These are phyloP conservation scores for Pestalotiopsis sp. DNA, from an alignment of 2,329 filamentous ascomycete species.

Conservation along the genomic window DNA sequence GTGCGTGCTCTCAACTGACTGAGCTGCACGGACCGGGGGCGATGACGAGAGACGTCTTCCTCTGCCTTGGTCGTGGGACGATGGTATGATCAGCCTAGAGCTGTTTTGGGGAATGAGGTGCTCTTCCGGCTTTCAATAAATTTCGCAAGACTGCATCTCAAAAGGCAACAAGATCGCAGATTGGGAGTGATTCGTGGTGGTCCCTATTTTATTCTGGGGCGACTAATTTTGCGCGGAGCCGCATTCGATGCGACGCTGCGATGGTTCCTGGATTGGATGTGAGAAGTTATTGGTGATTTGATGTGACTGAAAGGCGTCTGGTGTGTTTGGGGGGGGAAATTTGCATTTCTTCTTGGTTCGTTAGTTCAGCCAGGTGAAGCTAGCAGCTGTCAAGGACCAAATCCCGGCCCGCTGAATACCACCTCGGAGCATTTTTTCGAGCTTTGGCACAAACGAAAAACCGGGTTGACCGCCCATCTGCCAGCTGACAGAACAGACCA, in stretches of 20 bases:
- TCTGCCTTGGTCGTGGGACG: too few relatives aligned
- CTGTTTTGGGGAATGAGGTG: background rate
- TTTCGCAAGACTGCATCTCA: background rate
- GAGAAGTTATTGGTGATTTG: background rate
- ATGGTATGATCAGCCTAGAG: background rate
- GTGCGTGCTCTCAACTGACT: too few relatives aligned
- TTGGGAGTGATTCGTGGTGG: background rate
- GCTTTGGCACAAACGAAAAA: background rate
- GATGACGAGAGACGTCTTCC: background rate
- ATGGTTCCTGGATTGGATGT: background rate
- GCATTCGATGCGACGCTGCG: background rate
- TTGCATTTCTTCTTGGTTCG: background rate
- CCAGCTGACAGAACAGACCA: background rate
- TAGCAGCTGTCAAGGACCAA: too few relatives aligned
- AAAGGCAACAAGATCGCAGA: background rate
- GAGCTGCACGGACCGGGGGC: too few relatives aligned
- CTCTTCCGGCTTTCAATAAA: background rate
- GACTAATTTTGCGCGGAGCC: background rate
- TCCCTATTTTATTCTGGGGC: background rate
- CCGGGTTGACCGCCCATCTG: background rate
- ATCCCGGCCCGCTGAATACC: background rate
- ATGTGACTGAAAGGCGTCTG: background rate
- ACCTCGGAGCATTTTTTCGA: background rate
- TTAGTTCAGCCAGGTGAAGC: too few relatives aligned
- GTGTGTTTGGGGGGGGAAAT: background rate